Base-by-base conservation (phyloP, 805 yeast species). In the Saccharomycopsis javanensis region DNA sequence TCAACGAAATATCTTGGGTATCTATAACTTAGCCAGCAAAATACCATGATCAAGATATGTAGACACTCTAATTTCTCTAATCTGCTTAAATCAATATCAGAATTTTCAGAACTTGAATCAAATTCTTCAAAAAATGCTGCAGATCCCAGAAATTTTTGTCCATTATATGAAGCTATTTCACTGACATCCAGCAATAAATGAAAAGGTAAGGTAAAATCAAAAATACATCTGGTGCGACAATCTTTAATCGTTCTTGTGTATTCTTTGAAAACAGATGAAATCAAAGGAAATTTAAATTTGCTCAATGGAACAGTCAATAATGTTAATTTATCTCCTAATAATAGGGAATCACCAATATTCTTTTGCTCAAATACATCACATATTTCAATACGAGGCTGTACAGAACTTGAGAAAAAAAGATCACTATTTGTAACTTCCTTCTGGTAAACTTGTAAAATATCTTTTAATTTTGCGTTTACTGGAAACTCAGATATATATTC, bases 11-110 rank as follows among this genome's bases (percentile, higher is more conserved):
- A 76, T 31, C 85, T 81, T 0, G 97, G 96, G 74, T 85, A 92
- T 65, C 97, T 74, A 67, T 88, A 91, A 56, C 87, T 78, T 60
- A 92, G 74, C 99, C 99, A 92, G 66, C 88, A 72, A 66, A 81
- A 92, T 5, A 87, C 70, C 63, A 83, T 77, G 16, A 88, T 75
- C 50, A 80, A 71, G 62, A 81, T 81, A 70, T 90, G 96, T 58
- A 85, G 71, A 4, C 77, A 76, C 66, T 90, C 97, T 20, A 83
- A 70, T 33, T 67, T 66, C 61, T 63, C 38, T 33, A 54, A 45
- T 34, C 28, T 38, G 23, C 52, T 38, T 7, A 57, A 51, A 18
- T 57, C 35, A 20, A 30, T 23, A 18, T 16, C 45, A 33, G 28
- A 53, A 25, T 33, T 33, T 33, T 38, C 35, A 28, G 18, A 38